phyloP scores from a whole-genome alignment of 2,329 filamentous ascomycete species.

The Lachnellula cervina region DNA sequence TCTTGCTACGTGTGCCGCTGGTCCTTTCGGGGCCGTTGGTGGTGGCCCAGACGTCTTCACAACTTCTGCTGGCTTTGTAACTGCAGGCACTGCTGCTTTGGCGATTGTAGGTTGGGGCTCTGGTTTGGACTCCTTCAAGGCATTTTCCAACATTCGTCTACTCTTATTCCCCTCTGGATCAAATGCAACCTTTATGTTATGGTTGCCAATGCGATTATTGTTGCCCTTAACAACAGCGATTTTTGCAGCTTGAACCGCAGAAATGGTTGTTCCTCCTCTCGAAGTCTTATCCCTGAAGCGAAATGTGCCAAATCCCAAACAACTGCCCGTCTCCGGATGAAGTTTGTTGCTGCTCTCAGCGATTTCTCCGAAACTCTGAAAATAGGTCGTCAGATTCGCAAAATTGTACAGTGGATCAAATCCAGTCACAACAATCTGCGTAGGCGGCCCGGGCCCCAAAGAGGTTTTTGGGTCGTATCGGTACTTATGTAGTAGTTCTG shows the following conservation, averaged over 20 bases:
- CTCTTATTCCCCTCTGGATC: slow-evolving; percentile 86
- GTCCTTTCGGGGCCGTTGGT: slow-evolving; percentile 82
- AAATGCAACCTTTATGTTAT: slow-evolving; percentile 74
- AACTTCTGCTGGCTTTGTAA: slow-evolving; percentile 34
- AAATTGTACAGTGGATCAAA: slow-evolving; percentile 88
- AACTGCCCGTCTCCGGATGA: slow-evolving; percentile 89
- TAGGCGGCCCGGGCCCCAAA: slow-evolving; percentile 81
- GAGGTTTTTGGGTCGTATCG: slow-evolving; percentile 77
- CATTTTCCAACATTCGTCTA: slow-evolving; percentile 68
- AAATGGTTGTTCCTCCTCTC: slow-evolving; percentile 42
- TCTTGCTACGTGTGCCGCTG: slow-evolving; percentile 34
- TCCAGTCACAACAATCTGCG: slow-evolving; percentile 89
- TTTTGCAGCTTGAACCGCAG: slow-evolving; percentile 76
- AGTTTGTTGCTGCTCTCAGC: slow-evolving; percentile 89
- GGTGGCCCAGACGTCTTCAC: slow-evolving; percentile 59
- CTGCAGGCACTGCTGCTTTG: slow-evolving; percentile 26
- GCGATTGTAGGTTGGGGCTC: slow-evolving; percentile 7
- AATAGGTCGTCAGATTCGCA: slow-evolving; percentile 68
- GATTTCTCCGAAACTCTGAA: slow-evolving; percentile 80
- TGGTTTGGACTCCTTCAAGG: slow-evolving; percentile 60
- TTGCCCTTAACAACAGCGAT: slow-evolving; percentile 73
- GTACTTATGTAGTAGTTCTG: slow-evolving; percentile 79
- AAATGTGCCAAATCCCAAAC: slow-evolving; percentile 88
- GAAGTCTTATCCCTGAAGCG: slow-evolving; percentile 69
- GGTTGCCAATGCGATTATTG: slow-evolving; percentile 72